phyloP scores from a whole-genome alignment of 495 filamentous ascomycete genomes.

The Penicillium pancosmium region DNA sequence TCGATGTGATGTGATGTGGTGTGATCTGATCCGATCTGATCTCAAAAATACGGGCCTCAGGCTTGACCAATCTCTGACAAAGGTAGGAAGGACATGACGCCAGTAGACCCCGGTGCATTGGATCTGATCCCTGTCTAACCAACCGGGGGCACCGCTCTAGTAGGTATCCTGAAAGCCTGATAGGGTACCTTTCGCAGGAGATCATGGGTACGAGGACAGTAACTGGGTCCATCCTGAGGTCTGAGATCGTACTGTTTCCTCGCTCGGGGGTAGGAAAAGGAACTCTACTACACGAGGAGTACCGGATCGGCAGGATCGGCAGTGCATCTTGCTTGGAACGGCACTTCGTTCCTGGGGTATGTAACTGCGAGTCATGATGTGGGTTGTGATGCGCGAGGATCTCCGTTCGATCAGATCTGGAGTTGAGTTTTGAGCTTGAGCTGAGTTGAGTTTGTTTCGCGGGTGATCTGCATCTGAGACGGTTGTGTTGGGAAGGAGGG shows the following conservation, averaged over 20 bases:
- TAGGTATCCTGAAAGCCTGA: neutral
- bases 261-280: neutral
- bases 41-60: neutral
- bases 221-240: neutral
- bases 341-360: slow-evolving; percentile 6
- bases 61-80: slow-evolving; percentile 1
- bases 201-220: neutral
- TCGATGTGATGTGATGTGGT: neutral
- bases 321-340: slow-evolving; percentile 4
- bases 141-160: no score
- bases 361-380: neutral
- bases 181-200: neutral
- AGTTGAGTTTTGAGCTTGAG: neutral
- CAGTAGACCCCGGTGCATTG: neutral
- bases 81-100: neutral
- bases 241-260: neutral
- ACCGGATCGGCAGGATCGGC: slow-evolving; percentile 18
- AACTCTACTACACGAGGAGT: neutral
- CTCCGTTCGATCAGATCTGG: neutral
- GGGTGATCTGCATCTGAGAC: neutral
- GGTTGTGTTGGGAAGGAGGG: neutral
- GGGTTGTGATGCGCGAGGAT: neutral
- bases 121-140: no score
- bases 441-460: neutral
- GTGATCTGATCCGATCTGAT: neutral